Evolutionary conservation across 495 filamentous ascomycete species (phyloP).

Genomic region (Penicillium herquei): DNA sequence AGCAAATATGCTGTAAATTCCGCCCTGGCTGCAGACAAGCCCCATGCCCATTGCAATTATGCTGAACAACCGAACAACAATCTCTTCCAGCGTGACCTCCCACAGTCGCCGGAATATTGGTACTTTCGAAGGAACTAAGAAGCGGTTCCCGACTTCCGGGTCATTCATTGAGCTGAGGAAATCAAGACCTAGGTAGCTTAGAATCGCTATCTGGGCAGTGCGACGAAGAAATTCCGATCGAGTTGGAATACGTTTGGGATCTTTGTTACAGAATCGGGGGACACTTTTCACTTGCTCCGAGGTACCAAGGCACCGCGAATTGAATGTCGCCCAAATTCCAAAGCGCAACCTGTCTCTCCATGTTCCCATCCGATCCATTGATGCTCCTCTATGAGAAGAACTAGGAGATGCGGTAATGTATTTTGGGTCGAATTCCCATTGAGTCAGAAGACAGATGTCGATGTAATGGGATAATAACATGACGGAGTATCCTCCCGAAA

Average conservation of each 20-base stretch:
- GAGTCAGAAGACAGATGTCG: not conserved
- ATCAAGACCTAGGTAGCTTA: not conserved
- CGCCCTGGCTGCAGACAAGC: not conserved
- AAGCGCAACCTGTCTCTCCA: not conserved
- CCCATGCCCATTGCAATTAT: not conserved
- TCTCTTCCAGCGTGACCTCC: not conserved
- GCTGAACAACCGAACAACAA: not conserved
- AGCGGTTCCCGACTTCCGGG: not conserved
- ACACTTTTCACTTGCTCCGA: not conserved
- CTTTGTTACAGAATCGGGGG: not conserved
- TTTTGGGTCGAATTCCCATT: not conserved
- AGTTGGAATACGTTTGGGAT: not conserved
- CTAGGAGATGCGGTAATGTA: not conserved
- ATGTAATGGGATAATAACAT: not conserved
- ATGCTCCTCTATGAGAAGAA: not conserved
- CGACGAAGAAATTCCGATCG: not conserved
- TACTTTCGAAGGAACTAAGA: not conserved
- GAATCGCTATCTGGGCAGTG: not conserved
- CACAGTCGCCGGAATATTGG: not conserved
- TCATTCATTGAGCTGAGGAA: not conserved
- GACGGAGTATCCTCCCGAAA: not conserved
- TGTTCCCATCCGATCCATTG: not conserved
- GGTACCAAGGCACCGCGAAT: not conserved
- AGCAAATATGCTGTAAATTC: not conserved
- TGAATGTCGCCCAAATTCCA: not conserved